phyloP scores from a whole-genome alignment of 495 filamentous ascomycete species.

The Neurospora intermedia region DNA sequence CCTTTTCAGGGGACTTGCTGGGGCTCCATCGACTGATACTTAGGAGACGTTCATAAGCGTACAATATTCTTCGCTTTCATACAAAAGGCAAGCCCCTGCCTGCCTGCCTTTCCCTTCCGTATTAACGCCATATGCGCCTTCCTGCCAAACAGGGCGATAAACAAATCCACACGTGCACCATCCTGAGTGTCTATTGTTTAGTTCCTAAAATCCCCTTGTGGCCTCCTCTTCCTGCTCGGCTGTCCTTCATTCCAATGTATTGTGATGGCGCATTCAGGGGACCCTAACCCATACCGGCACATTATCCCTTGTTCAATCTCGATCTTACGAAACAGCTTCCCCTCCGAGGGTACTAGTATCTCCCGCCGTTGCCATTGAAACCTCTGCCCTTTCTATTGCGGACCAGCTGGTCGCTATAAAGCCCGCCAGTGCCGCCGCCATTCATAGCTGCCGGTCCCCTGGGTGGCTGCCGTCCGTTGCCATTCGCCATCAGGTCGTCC shows the following conservation, averaged over 20 bases:
- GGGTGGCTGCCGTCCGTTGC: conserved; percentile 9
- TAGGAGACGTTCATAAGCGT: neutral
- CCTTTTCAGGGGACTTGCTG: neutral
- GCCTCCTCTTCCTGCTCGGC: neutral
- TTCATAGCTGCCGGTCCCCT: conserved; percentile 5
- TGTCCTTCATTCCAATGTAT: neutral
- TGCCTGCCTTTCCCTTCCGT: neutral
- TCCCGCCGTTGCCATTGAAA: conserved; percentile 9
- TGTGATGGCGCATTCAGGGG: neutral
- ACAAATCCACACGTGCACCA: neutral
- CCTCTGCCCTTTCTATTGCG: conserved; percentile 27
- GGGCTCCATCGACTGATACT: neutral
- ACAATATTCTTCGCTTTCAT: neutral
- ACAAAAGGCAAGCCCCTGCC: neutral
- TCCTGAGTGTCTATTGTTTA: neutral
- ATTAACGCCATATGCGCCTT: neutral
- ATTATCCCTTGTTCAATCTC: neutral
- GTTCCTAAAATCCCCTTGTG: neutral
- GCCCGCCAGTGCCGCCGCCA: neutral
- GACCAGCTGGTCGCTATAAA: conserved; percentile 18
- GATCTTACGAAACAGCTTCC: neutral
- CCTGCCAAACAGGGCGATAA: neutral
- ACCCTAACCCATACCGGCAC: neutral
- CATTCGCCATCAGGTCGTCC: conserved; percentile 12
- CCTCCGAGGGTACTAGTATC: neutral